Conservation (phyloP, 2,329 filamentous ascomycete species). For the Aspergillus quadrilineatus region DNA sequence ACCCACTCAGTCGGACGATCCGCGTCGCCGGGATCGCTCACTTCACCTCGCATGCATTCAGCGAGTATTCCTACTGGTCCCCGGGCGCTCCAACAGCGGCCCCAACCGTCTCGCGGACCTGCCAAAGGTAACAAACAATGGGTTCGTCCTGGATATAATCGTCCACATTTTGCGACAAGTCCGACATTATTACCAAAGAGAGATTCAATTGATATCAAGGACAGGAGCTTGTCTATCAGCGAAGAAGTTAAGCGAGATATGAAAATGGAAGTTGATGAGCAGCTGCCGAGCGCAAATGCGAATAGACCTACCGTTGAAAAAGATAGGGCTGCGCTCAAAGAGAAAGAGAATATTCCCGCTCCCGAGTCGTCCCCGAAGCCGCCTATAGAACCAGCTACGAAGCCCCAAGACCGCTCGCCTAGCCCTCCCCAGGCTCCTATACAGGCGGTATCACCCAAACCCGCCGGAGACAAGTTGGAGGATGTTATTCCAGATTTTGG, state of each 20-base stretch:
- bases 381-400: background rate
- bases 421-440: conserved; percentile 8
- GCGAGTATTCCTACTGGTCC: conserved; percentile 44
- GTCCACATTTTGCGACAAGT: conserved; percentile 23
- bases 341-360: conserved; percentile 4
- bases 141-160: conserved; percentile 38
- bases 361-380: background rate
- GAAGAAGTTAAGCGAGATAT: conserved; percentile 23
- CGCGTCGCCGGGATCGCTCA: conserved; percentile 33
- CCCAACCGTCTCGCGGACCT: conserved; percentile 30
- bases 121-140: conserved; percentile 41
- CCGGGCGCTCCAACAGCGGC: conserved; percentile 40
- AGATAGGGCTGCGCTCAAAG: background rate
- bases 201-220: conserved; percentile 33
- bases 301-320: conserved; percentile 15
- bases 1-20: conserved; percentile 28
- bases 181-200: conserved; percentile 28
- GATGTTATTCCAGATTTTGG: conserved; percentile 35
- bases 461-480: conserved; percentile 7
- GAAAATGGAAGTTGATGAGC: conserved; percentile 15
- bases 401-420: background rate
- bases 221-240: conserved; percentile 19
- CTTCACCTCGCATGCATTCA: conserved; percentile 38
- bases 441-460: conserved; percentile 1
- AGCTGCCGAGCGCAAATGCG: conserved; percentile 16